A percentile compares a stretch with the other conserved stretches of the same genome.
Conservation (phyloP, 2,329 filamentous ascomycete genomes). For the Ascocoryne sarcoides region DNA sequence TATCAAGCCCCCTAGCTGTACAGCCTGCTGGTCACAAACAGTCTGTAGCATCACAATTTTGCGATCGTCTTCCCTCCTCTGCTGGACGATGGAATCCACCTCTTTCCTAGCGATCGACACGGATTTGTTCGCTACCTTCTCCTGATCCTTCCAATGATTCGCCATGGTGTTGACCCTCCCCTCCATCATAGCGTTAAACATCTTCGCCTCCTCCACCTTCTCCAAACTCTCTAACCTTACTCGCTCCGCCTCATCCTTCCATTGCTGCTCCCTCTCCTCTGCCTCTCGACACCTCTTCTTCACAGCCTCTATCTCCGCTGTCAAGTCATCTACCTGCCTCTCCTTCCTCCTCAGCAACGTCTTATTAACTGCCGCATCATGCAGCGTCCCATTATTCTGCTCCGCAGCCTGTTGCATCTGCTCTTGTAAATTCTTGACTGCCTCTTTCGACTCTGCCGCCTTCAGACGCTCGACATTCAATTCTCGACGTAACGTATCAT, state of each 20-base stretch:
- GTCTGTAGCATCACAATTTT: constrained; percentile 57
- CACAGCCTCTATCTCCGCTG: constrained; percentile 55
- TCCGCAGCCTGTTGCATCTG: constrained; percentile 60
- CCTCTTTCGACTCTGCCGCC: constrained; percentile 63
- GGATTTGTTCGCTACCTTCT: constrained; percentile 48
- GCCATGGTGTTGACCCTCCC: constrained; percentile 60
- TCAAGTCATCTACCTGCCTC: constrained; percentile 62
- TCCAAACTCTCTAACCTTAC: constrained; percentile 48
- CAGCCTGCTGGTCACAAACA: constrained; percentile 64
- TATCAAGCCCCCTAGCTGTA: constrained; percentile 52
- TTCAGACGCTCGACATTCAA: constrained; percentile 56
- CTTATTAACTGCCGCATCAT: constrained; percentile 64
- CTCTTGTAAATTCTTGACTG: constrained; percentile 57
- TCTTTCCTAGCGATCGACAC: constrained; percentile 42
- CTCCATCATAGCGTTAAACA: constrained; percentile 57
- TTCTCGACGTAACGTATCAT: constrained; percentile 68
- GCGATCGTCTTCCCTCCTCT: constrained; percentile 51
- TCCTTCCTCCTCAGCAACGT: constrained; percentile 64
- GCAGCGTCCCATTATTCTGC: constrained; percentile 60
- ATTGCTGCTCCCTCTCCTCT: constrained; percentile 49
- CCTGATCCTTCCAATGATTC: constrained; percentile 58
- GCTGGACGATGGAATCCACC: constrained; percentile 45
- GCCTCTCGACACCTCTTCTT: constrained; percentile 51
- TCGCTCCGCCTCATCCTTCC: constrained; percentile 56
- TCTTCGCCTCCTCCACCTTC: constrained; percentile 57